Conservation (phyloP, 345 rosid genomes). For the Cardamine occulta region DNA sequence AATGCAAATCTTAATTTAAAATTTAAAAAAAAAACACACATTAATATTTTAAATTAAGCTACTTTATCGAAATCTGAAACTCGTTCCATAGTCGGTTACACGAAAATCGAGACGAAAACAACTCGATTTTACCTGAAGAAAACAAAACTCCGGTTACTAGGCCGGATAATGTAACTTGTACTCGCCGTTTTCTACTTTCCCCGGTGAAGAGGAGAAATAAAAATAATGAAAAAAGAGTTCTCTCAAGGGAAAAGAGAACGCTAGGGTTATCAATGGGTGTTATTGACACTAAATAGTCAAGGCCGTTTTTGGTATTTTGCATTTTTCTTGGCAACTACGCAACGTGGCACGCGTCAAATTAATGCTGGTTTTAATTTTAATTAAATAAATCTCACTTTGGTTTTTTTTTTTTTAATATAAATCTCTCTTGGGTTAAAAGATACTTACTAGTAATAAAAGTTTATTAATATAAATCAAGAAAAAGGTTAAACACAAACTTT, state of each 20-base stretch:
- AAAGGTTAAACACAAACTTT: no score
- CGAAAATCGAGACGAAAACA: conserved; percentile 12
- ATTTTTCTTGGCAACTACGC: conserved; percentile 22
- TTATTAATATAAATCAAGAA: neutral
- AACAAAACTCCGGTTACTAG: neutral
- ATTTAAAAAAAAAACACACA: neutral
- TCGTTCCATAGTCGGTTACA: conserved; percentile 23
- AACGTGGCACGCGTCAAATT: conserved; percentile 35
- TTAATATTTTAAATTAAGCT: neutral
- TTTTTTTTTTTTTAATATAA: neutral
- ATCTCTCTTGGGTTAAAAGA: neutral
- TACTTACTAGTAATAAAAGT: no score
- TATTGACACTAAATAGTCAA: neutral
- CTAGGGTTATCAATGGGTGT: conserved; percentile 1
- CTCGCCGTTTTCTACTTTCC: conserved; percentile 18
- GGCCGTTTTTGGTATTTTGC: conserved; percentile 3
- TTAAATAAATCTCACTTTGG: neutral
- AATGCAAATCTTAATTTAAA: conserved; percentile 13
- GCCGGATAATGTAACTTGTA: conserved; percentile 26
- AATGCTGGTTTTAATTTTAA: neutral
- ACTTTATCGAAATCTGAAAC: conserved; percentile 9
- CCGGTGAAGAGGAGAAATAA: conserved; percentile 6
- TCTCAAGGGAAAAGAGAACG: neutral
- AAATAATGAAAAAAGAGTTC: neutral
- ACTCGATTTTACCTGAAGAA: conserved; percentile 11